Base-by-base conservation (phyloP, 495 filamentous ascomycete species). In the Penicillium herquei region DNA sequence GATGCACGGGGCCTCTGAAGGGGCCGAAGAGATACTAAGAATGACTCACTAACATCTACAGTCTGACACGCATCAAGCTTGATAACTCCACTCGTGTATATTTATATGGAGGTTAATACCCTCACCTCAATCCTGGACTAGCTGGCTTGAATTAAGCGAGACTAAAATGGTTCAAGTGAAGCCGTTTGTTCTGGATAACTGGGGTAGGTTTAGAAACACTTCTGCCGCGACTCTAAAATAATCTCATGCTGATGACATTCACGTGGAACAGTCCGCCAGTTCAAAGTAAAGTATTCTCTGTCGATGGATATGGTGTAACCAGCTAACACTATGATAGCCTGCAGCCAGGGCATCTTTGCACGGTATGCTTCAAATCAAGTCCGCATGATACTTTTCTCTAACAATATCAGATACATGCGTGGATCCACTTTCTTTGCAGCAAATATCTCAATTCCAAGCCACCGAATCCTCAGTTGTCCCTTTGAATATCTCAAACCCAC, bases 111-210 rank as follows among this genome's bases (percentile, higher is more conserved):
- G 21, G 21, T 26, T 26, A 26, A 26, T 26, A 26, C 21, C 21
- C 21, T 26, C 21, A 26, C 1, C 21, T 37, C 34, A 37, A 10
- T 37, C 33, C 34, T 37, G 34, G 6, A 26, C 21, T 26, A 26
- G 21, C 21, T 4, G 21, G 21, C 21, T 2, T 26, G 4, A 26
- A 26, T 26, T 26, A 26, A 26, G 12, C 11, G 37, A 12, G 18
- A 13, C 3, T 11, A 41, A 51, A 8, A 57, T 57, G 55, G 55
- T 57, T 10, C 33, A 48, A 3, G 55, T 57, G 4, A 58, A 48
- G 31, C 50, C 56, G 3, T 58, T 58, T 34, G 50, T 49, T 53
- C 49, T 58, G 10, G 56, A 58, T 16, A 48, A 58, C 30, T 58
- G 49, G 44, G 50, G 56, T 58, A 53, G 35, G 30, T 26, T 26